Percentiles rank a stretch among this genome's conserved stretches.
Conservation (phyloP, 768 basidiomycete species). For the Boletus barrowsii region DNA sequence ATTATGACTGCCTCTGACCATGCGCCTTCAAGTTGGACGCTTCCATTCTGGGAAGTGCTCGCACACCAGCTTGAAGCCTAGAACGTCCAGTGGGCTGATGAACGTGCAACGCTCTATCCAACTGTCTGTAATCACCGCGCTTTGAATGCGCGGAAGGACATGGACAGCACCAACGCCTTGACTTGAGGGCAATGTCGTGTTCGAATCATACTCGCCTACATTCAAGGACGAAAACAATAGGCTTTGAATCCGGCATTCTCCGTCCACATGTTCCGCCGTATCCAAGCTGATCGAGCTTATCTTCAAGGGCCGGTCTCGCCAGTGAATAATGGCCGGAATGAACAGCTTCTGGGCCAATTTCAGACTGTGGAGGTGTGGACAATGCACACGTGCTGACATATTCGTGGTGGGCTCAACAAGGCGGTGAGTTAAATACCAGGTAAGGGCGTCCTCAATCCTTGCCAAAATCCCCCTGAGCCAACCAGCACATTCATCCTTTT, state of each 20-base stretch:
- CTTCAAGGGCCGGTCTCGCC: not conserved
- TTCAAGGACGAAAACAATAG: slow-evolving; percentile 1
- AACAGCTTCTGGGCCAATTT: slow-evolving; percentile 9
- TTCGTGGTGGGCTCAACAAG: slow-evolving; percentile 1
- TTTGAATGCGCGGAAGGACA: not conserved
- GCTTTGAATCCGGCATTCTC: slow-evolving; percentile 12
- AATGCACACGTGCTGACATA: slow-evolving; percentile 17
- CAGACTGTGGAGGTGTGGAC: slow-evolving; percentile 19
- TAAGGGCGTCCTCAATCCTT: not conserved
- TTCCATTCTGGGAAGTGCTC: slow-evolving; percentile 1
- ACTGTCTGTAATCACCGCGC: slow-evolving; percentile 15
- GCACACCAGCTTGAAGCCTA: not conserved
- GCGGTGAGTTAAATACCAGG: slow-evolving; percentile 25
- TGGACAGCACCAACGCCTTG: not conserved
- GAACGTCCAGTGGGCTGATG: not conserved
- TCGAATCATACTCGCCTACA: too few relatives aligned
- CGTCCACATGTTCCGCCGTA: slow-evolving; percentile 11
- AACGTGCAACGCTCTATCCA: slow-evolving; percentile 5
- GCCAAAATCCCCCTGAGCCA: not conserved
- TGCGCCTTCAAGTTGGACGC: not conserved
- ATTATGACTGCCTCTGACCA: not conserved
- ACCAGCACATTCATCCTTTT: slow-evolving; percentile 5
- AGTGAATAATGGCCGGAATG: slow-evolving; percentile 12
- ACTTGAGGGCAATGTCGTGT: not conserved
- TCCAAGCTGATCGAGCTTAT: slow-evolving; percentile 8